Conservation (phyloP, 83 land plant species). For the Thuja plicata region DNA sequence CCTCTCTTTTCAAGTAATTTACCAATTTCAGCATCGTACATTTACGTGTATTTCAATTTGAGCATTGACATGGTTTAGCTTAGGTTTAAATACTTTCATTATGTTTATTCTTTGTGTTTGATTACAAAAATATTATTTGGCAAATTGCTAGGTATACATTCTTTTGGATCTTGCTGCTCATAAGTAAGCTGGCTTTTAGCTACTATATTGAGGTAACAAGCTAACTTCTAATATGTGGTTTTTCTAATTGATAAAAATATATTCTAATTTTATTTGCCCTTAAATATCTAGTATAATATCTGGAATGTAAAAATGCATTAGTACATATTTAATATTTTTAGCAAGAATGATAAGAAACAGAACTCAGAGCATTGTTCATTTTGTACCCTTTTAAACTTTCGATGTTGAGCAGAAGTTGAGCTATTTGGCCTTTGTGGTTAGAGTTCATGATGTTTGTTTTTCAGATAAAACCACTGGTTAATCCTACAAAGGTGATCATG, state of each 20-base stretch:
- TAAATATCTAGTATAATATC: background rate
- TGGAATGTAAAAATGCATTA: background rate
- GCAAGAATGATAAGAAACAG: background rate
- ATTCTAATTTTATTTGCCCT: background rate
- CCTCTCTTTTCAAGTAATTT: conserved; percentile 78
- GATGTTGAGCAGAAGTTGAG: background rate
- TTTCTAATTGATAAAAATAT: background rate
- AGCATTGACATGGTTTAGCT: background rate
- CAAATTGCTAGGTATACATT: conserved; percentile 67
- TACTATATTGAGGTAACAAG: conserved; percentile 84
- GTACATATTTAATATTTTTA: background rate
- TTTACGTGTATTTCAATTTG: background rate
- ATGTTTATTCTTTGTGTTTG: background rate
- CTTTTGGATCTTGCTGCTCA: conserved; percentile 83
- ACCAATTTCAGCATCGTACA: background rate
- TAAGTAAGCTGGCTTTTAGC: conserved; percentile 88
- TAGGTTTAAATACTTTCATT: background rate
- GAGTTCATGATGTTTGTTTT: background rate
- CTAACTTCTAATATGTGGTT: background rate
- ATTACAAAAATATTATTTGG: background rate
- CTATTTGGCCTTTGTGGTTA: conserved; percentile 3
- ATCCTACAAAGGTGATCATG: conserved; percentile 78
- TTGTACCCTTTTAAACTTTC: background rate
- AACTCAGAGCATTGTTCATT: background rate
- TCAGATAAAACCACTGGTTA: conserved; percentile 82